A percentile compares a stretch with the other conserved stretches of the same genome.
Conservation (phyloP, 768 basidiomycete species). For the Amanita phalloides region DNA sequence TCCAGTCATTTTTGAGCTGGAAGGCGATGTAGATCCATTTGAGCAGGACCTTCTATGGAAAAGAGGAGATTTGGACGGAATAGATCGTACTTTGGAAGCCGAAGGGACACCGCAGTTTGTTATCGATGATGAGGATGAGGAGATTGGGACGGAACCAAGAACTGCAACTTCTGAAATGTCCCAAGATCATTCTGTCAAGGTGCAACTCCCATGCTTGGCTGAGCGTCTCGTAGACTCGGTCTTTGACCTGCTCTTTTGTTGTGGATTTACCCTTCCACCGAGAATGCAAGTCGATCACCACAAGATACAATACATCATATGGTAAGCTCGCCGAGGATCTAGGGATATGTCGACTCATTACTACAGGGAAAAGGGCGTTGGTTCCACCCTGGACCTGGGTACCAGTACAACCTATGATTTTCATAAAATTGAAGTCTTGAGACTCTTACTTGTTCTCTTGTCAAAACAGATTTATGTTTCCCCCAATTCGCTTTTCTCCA, state of each 20-base stretch:
- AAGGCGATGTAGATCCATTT: slow-evolving; percentile 60
- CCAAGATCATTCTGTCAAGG: slow-evolving; percentile 19
- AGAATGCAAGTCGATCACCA: slow-evolving; percentile 69
- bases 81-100: slow-evolving; percentile 11
- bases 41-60: slow-evolving; percentile 83
- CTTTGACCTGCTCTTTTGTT: slow-evolving; percentile 86
- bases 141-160: slow-evolving; percentile 6
- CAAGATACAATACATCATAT: slow-evolving; percentile 82
- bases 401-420: slow-evolving; percentile 53
- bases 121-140: slow-evolving; percentile 63
- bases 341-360: neutral
- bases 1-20: slow-evolving; percentile 80
- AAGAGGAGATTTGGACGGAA: slow-evolving; percentile 38
- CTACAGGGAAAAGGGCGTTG: slow-evolving; percentile 88
- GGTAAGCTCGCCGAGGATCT: slow-evolving; percentile 39
- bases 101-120: slow-evolving; percentile 60
- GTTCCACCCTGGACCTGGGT: slow-evolving; percentile 71
- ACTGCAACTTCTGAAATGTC: slow-evolving; percentile 5
- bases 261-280: slow-evolving; percentile 83
- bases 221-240: slow-evolving; percentile 72
- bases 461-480: slow-evolving; percentile 87
- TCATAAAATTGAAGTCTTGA: slow-evolving; percentile 84
- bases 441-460: slow-evolving; percentile 77
- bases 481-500: slow-evolving; percentile 55
- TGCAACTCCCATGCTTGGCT: slow-evolving; percentile 61